phyloP scores from a whole-genome alignment of 1,139 yeast genomes.

The Maudiozyma humilis region DNA sequence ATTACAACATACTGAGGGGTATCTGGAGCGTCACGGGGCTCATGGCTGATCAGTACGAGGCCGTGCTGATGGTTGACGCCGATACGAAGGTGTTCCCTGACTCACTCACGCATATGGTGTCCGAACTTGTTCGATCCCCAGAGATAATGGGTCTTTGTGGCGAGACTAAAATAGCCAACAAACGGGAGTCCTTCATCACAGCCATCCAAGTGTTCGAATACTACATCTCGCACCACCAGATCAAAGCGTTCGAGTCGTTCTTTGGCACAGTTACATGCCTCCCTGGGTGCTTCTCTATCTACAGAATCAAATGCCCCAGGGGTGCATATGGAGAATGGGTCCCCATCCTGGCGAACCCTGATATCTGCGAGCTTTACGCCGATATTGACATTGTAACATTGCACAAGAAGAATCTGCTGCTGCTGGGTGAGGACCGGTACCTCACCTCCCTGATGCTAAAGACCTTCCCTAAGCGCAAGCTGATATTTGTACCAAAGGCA shows the following conservation, averaged over 20 bases:
- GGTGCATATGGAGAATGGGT: constrained; percentile 91
- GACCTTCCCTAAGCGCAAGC: constrained; percentile 89
- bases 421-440: constrained; percentile 91
- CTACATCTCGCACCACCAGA: constrained; percentile 90
- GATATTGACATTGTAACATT: constrained; percentile 83
- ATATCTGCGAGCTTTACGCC: constrained; percentile 88
- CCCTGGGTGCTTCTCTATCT: constrained; percentile 97
- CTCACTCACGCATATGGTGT: constrained; percentile 84
- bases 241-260: constrained; percentile 92
- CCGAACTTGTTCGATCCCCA: constrained; percentile 88
- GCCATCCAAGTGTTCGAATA: constrained; percentile 94
- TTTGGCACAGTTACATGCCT: constrained; percentile 96
- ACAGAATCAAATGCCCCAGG: constrained; percentile 88
- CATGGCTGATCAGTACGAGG: constrained; percentile 79
- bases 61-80: constrained; percentile 92
- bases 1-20: constrained; percentile 67
- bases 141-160: constrained; percentile 93
- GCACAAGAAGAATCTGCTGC: constrained; percentile 79
- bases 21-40: constrained; percentile 86
- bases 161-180: constrained; percentile 90
- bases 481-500: constrained; percentile 89
- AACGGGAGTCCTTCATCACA: constrained; percentile 82
- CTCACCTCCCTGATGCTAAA: constrained; percentile 81
- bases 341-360: constrained; percentile 91
- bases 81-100: constrained; percentile 91